Conservation (phyloP, 2,329 filamentous ascomycete genomes). For the Didymella glomerata region DNA sequence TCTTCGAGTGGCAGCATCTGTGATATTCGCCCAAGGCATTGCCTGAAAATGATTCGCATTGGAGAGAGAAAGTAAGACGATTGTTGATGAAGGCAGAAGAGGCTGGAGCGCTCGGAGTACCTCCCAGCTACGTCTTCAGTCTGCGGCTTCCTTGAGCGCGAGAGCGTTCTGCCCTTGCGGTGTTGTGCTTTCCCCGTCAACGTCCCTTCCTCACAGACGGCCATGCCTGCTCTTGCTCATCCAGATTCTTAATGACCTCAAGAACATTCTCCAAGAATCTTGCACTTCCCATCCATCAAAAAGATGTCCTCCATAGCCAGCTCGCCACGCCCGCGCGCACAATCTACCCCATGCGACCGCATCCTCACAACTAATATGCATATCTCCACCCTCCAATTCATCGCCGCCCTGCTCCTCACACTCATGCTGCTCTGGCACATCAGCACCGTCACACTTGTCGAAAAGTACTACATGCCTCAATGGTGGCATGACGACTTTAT, state of each 20-base stretch:
- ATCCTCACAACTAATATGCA: conserved; percentile 16
- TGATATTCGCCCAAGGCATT: too few relatives aligned
- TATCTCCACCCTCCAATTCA: conserved; percentile 20
- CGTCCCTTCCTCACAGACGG: background rate
- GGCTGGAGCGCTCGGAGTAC: too few relatives aligned
- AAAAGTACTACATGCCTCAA: conserved; percentile 30
- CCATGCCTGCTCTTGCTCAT: background rate
- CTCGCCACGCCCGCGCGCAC: background rate
- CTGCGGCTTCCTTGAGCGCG: too few relatives aligned
- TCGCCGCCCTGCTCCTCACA: conserved; percentile 26
- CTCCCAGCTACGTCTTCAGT: too few relatives aligned
- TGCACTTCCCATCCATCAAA: background rate
- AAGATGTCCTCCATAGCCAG: background rate
- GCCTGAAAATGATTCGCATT: too few relatives aligned
- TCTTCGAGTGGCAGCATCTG: too few relatives aligned
- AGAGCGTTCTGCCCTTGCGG: background rate
- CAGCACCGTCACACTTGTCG: conserved; percentile 24
- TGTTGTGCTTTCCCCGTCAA: background rate
- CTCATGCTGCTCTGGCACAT: conserved; percentile 36
- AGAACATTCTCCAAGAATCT: background rate
- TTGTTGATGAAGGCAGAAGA: too few relatives aligned
- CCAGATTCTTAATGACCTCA: too few relatives aligned
- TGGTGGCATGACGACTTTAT: conserved; percentile 23
- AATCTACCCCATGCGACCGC: background rate
- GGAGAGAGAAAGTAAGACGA: too few relatives aligned